Percentiles rank a stretch among this genome's conserved stretches.
phyloP scores from a whole-genome alignment of 345 rosid species.

The Eutrema yunnanense region DNA sequence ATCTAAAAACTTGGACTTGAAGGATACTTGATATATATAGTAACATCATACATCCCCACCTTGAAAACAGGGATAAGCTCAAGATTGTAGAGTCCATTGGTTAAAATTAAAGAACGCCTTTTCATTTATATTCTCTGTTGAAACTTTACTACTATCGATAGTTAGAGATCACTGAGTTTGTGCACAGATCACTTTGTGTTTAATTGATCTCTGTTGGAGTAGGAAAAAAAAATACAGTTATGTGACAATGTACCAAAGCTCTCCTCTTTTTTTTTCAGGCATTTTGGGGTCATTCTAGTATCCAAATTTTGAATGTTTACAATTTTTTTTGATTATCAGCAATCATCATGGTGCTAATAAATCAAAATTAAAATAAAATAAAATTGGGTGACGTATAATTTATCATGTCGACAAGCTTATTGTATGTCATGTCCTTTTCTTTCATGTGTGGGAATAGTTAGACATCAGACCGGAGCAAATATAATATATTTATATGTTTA shows the following conservation, averaged over 20 bases:
- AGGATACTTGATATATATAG: slow-evolving; percentile 16
- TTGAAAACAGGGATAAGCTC: slow-evolving; percentile 16
- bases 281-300: neutral
- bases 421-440: slow-evolving; percentile 21
- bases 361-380: neutral
- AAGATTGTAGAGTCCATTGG: slow-evolving; percentile 20
- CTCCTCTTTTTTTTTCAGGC: neutral
- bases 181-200: slow-evolving; percentile 18
- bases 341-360: slow-evolving; percentile 4
- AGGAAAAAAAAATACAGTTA: neutral
- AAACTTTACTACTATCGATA: slow-evolving; percentile 1
- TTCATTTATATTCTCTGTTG: slow-evolving; percentile 1
- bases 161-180: slow-evolving; percentile 24
- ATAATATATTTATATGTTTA: neutral
- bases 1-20: slow-evolving; percentile 33
- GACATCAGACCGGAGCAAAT: neutral
- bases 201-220: slow-evolving; percentile 5
- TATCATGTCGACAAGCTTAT: slow-evolving; percentile 12
- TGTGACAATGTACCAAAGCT: slow-evolving; percentile 8
- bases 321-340: neutral
- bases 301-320: neutral
- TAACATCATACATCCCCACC: slow-evolving; percentile 15
- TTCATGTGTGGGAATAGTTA: slow-evolving; percentile 26
- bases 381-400: neutral
- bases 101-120: neutral